These are phyloP conservation scores for Bruguiera hainesii DNA, from an alignment of 441 rosid genomes.

Conservation along the genomic window DNA sequence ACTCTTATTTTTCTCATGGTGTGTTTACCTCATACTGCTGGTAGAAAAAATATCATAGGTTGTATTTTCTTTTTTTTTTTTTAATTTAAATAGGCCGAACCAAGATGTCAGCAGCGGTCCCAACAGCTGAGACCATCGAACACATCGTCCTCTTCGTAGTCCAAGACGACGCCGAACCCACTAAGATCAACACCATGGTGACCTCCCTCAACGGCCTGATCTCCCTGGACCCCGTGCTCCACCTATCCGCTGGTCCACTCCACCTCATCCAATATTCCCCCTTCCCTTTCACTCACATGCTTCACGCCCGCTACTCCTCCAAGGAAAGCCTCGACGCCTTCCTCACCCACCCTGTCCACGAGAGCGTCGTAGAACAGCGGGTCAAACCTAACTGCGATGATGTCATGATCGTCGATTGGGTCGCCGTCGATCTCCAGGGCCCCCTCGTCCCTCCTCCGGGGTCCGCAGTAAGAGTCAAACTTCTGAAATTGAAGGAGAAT, in stretches of 20 bases:
- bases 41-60: no score
- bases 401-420: conserved; percentile 82
- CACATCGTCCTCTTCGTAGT: conserved; percentile 81
- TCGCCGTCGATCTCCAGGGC: conserved; percentile 40
- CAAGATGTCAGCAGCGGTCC: conserved; percentile 27
- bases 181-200: conserved; percentile 42
- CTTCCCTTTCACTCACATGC: conserved; percentile 69
- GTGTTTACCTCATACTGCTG: no score
- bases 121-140: conserved; percentile 34
- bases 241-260: conserved; percentile 56
- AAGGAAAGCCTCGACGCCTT: conserved; percentile 50
- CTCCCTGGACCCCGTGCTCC: conserved; percentile 50
- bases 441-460: conserved; percentile 38
- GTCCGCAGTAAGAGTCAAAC: conserved; percentile 43
- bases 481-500: conserved; percentile 58
- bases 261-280: conserved; percentile 39
- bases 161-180: conserved; percentile 41
- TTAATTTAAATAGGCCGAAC: neutral
- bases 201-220: conserved; percentile 44
- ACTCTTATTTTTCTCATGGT: no score
- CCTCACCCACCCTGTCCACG: conserved; percentile 61
- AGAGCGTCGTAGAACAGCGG: conserved; percentile 47
- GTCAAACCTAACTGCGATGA: conserved; percentile 72
- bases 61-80: no score
- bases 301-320: conserved; percentile 77